phyloP scores from a whole-genome alignment of 257 asterid species.

The Anisodus tanguticus region DNA sequence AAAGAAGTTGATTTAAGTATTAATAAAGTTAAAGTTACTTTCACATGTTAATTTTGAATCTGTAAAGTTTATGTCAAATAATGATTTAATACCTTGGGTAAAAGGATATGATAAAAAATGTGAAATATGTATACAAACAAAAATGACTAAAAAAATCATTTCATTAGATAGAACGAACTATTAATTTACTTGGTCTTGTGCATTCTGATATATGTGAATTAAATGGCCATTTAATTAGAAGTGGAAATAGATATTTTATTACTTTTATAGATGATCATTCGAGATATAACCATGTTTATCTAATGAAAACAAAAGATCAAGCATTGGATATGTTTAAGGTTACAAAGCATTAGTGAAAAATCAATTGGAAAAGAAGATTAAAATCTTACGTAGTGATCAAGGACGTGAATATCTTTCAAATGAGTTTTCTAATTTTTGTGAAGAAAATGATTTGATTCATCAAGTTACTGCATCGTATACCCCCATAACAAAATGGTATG shows the following conservation, averaged over 20 bases:
- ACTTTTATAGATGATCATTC: background rate
- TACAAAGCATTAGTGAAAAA: background rate
- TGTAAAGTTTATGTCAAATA: background rate
- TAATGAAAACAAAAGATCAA: background rate
- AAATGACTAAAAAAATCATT: background rate
- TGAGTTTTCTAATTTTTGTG: background rate
- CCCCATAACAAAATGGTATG: background rate
- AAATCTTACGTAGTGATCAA: background rate
- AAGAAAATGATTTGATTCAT: background rate
- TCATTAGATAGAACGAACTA: background rate
- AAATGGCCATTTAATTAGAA: background rate
- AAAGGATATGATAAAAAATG: background rate
- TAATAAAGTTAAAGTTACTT: background rate
- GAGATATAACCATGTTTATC: background rate
- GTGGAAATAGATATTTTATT: background rate
- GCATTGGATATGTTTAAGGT: background rate
- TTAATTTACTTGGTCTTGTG: background rate
- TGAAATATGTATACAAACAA: conserved; percentile 21
- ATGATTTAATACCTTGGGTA: background rate
- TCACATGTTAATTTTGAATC: background rate
- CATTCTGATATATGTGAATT: background rate
- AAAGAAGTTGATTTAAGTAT: conserved; percentile 20
- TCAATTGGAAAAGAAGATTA: background rate
- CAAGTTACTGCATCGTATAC: background rate
- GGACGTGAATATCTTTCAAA: background rate